phyloP scores from a whole-genome alignment of 2,329 filamentous ascomycete species.

The Diaporthe citriasiana region DNA sequence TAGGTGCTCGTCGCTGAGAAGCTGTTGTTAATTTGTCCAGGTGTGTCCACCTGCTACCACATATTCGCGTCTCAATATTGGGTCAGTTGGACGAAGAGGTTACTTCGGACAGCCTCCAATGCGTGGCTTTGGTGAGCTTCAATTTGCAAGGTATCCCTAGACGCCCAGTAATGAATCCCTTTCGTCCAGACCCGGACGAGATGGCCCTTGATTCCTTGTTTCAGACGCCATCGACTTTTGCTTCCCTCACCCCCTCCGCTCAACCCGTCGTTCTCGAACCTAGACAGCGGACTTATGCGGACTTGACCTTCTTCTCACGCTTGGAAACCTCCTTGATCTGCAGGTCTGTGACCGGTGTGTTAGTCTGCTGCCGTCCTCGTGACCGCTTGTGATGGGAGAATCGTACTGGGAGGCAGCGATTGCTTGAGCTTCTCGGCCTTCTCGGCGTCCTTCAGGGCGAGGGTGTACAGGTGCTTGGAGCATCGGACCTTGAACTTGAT shows the following conservation, averaged over 20 bases:
- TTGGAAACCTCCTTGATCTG: conserved; percentile 68
- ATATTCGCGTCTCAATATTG: conserved; percentile 39
- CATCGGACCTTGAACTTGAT: conserved; percentile 99
- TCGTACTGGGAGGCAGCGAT: conserved; percentile 95
- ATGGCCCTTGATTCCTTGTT: conserved; percentile 45
- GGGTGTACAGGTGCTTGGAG: conserved; percentile 95
- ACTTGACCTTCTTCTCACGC: conserved; percentile 70
- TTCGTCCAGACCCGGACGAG: conserved; percentile 50
- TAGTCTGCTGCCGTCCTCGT: conserved; percentile 51
- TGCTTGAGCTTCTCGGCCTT: conserved; percentile 99
- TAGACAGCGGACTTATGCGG: conserved; percentile 50
- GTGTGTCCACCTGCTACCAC: conserved; percentile 48
- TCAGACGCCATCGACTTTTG: conserved; percentile 42
- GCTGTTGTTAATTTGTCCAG: conserved; percentile 44
- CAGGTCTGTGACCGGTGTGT: conserved; percentile 58
- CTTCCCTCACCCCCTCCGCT: conserved; percentile 49
- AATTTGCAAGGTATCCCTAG: conserved; percentile 69
- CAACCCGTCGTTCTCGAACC: conserved; percentile 39
- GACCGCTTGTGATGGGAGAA: conserved; percentile 14
- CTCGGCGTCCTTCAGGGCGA: conserved; percentile 97
- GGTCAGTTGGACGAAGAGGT: neutral
- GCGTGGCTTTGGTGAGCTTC: conserved; percentile 51
- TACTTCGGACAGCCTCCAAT: conserved; percentile 43
- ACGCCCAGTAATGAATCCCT: conserved; percentile 64
- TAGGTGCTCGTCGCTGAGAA: conserved; percentile 41